Evolutionary conservation across 495 filamentous ascomycete genomes (phyloP), one percentile per base, ranked within the genome.

Genomic region (Gamarada debralockiae): DNA sequence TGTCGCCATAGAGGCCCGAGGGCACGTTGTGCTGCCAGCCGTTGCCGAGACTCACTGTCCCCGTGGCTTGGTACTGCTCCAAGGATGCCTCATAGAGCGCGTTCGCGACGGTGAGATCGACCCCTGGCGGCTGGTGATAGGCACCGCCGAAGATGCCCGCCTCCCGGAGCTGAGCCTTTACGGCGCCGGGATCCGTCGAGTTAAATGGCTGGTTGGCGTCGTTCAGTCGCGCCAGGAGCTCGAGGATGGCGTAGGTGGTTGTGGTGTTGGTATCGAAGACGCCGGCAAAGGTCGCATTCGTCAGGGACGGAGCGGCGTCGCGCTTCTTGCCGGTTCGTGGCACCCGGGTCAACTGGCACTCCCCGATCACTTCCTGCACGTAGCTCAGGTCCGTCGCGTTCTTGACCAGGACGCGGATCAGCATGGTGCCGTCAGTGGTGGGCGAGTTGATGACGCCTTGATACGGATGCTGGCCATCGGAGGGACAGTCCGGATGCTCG

Each of bases 371-470:
- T 24, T 14, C 52, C 53, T 9, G 37, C 34, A n/a, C 48, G 27
- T 3, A 60, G 20, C 22, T 60, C 57, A 40, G 33, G 33, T 12
- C 48, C 45, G 15, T 52, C n/a, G n/a, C 36, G 24, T 57, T 52
- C 15, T 18, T 23, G 3, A 57, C 20, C 13, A 57, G 18, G 45
- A 52, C 43, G 7, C 49, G 49, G 22, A 43, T 42, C 33, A 56
- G 23, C 17, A 50, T 56, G 39, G 31, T 56, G 17, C 52, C 53
- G 7, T 51, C 29, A 14, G 57, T 56, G n/a, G 52, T 60, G 9
- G 52, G 57, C 17, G 23, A 56, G 29, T 51, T 45, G 14, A 60
- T 53, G 20, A 48, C 42, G 5, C 57, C 52, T 3, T 22, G 27
- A 29, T 57, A 60, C 47, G 15, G 18, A 7, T 49, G 18, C n/a